Evolutionary conservation across 768 basidiomycete genomes (phyloP), one percentile per base, ranked within the genome.

Genomic region (Tulasnella sp.): DNA sequence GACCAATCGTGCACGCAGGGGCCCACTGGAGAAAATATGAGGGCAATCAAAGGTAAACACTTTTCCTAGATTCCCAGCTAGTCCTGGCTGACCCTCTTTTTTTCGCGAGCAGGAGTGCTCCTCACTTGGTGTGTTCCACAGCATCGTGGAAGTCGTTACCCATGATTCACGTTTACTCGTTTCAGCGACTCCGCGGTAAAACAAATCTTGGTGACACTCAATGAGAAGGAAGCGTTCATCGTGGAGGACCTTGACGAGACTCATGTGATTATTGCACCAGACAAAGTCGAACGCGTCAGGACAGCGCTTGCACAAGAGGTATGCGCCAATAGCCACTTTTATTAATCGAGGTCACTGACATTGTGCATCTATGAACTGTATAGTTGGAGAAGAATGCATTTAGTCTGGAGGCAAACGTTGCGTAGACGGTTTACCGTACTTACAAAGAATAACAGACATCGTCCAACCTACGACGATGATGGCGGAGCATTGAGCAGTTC

Each of bases 321-420:
- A 67, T 18, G 61, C 61, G 29, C 15, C 79, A 48, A 88, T 84
- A 13, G 69, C 29, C 13, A 29, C 9, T 9, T 16, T 15, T 4
- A 39, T 29, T 67, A 35, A 67, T 67, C 15, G 23, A 32, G 61
- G 32, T 18, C 18, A 35, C 61, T 69, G 48, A 76, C 44, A 42
- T 55, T 35, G n/a, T 23, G n/a, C 26, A 67, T 48, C 55, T 76
- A 75, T 57, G 9, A 39, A 40, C n/a, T 13, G 16, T 78, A 3
- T 79, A 94, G 93, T 83, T 94, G 82, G 93, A 95, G 83, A 94
- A 94, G 86, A 95, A 95, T 81, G 93, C 93, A 0, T 95, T 93
- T 35, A 81, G 78, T 76, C 42, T 80, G 55, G 81, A 81, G 26
- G 57, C 80, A 32, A 48, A 44, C 51, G 57, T 44, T 35, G n/a